Evolutionary conservation across 352 stramenopile genomes (phyloP).

Genomic region (Phytopythium boreale): DNA sequence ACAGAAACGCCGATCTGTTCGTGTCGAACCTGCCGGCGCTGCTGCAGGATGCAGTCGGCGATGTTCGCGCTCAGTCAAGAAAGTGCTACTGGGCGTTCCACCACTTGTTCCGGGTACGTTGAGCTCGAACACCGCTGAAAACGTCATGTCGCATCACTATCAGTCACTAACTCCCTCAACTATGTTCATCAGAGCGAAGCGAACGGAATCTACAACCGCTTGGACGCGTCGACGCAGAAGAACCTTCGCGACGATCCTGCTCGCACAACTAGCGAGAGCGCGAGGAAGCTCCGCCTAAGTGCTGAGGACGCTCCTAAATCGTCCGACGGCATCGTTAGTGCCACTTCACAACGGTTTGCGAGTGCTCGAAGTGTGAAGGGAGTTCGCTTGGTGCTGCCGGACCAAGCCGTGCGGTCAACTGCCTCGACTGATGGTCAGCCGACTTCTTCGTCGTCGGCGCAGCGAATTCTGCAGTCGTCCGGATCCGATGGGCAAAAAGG

Average conservation of each 20-base stretch:
- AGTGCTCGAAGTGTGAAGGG: background rate
- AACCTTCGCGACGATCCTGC: conserved; percentile 47
- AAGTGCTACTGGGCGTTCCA: conserved; percentile 83
- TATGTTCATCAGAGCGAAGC: conserved; percentile 35
- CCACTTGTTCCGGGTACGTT: conserved; percentile 50
- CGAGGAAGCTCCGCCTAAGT: conserved; percentile 6
- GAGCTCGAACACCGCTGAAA: background rate
- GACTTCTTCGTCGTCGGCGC: conserved; percentile 5
- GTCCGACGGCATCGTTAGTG: background rate
- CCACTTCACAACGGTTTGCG: background rate
- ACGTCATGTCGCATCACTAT: background rate
- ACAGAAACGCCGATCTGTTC: conserved; percentile 58
- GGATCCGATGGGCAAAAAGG: background rate
- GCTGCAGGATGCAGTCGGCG: conserved; percentile 61
- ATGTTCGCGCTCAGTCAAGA: conserved; percentile 72
- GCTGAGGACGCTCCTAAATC: background rate
- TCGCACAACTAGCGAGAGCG: conserved; percentile 12
- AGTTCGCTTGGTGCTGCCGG: background rate
- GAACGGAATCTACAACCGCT: conserved; percentile 41
- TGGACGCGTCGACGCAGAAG: conserved; percentile 70
- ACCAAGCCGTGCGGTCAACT: background rate
- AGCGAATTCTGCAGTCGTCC: conserved; percentile 18
- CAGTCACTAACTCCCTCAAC: background rate
- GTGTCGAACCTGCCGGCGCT: conserved; percentile 52
- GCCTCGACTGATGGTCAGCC: background rate